Base-by-base conservation (phyloP, 208 protist species). In the Acanthamoeba culbertsoni region DNA sequence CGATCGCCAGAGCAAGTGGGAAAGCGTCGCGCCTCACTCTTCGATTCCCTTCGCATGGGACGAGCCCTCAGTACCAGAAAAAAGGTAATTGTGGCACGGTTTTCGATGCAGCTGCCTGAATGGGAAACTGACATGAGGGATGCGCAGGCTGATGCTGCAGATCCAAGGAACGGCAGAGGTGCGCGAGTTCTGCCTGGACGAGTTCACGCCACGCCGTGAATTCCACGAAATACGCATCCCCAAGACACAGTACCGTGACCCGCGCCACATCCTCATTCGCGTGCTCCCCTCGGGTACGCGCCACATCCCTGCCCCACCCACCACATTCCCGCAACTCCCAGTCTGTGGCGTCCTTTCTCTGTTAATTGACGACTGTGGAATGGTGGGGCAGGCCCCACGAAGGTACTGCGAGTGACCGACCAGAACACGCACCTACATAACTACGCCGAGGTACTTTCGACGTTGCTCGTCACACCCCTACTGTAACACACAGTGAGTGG, bases 351-450 rank as follows among this genome's bases (percentile, higher is more conserved):
- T 45, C n/a, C n/a, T n/a, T n/a, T n/a, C n/a, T n/a, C n/a, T n/a
- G n/a, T n/a, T n/a, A n/a, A 55, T n/a, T n/a, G n/a, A n/a, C n/a
- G n/a, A n/a, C n/a, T n/a, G n/a, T n/a, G n/a, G n/a, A n/a, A n/a
- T n/a, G n/a, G n/a, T n/a, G n/a, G n/a, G n/a, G n/a, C 40, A 89
- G 79, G 86, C 33, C 86, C 86, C 1, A 92, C 86, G 7, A 92
- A 92, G 59, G 86, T 92, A 12, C n/a, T 92, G 55, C 86, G 86
- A 3, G 59, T 92, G 23, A 73, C 59, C 23, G 86, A 92, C 31
- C 14, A 31, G 1, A 89, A 71, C 31, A 51, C 86, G 16, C 16
- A 20, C 26, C 26, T 75, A 6, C 86, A 75, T 37, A 31, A 31
- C n/a, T 92, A 75, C 28, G 14, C 33, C 40, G 79, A 89, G 51